Percentiles rank a stretch among this genome's conserved stretches.
Conservation (phyloP, 371 early-diverging fungal genomes). For the Mortierella sp. region DNA sequence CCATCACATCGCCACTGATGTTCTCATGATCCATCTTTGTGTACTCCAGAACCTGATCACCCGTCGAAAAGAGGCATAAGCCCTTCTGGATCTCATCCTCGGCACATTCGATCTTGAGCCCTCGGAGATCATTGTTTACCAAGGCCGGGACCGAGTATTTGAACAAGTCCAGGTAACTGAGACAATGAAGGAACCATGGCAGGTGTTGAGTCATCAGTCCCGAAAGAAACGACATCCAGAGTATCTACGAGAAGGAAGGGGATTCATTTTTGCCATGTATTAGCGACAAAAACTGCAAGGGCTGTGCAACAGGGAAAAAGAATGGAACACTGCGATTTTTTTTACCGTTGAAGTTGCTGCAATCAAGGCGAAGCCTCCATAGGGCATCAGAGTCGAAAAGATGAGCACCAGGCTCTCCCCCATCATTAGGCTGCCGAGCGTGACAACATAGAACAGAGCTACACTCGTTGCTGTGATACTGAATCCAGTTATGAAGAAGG, state of each 20-base stretch:
- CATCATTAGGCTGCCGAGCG: slow-evolving; percentile 8
- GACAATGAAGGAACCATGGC: background rate
- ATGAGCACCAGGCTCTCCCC: slow-evolving; percentile 24
- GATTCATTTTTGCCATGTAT: too few relatives aligned
- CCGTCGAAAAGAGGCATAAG: background rate
- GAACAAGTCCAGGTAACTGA: slow-evolving; percentile 17
- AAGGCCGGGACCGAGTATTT: slow-evolving; percentile 1
- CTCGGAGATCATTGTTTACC: slow-evolving; percentile 10
- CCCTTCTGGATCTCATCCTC: background rate
- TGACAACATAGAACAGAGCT: background rate
- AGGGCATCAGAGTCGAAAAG: background rate
- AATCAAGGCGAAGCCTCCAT: background rate
- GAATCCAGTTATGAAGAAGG: background rate
- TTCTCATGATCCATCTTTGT: background rate
- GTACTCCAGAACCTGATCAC: slow-evolving; percentile 16
- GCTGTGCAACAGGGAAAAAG: too few relatives aligned
- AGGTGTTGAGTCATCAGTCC: slow-evolving; percentile 9
- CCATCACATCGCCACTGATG: background rate
- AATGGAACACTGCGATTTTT: background rate
- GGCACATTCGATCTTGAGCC: background rate
- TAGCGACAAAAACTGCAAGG: too few relatives aligned
- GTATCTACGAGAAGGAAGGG: too few relatives aligned
- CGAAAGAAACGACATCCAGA: slow-evolving; percentile 16
- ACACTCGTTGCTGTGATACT: background rate
- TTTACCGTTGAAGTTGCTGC: background rate